Evolutionary conservation across 169 alveolate genomes (phyloP).

Genomic region (Eimeria necatrix): DNA sequence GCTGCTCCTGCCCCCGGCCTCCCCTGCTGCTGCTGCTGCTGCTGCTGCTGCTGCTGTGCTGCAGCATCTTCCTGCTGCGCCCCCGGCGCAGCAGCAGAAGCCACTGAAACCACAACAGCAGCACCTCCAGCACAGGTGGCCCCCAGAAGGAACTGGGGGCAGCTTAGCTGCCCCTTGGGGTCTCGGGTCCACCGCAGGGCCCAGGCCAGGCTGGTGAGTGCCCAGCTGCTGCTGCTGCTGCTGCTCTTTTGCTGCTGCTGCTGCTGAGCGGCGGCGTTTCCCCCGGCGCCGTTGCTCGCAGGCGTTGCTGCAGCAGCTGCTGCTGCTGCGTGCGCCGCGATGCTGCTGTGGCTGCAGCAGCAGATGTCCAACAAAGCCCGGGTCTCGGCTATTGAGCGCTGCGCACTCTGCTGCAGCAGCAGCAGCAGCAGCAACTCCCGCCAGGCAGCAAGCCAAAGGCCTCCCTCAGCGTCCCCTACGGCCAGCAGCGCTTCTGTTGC

Average conservation of each 20-base stretch:
- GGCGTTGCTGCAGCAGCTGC: slow-evolving; percentile 23
- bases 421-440: background rate
- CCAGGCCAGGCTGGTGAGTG: slow-evolving; percentile 24
- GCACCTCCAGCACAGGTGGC: slow-evolving; percentile 54
- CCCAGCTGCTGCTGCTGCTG: slow-evolving; percentile 64
- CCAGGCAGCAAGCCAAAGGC: slow-evolving; percentile 74
- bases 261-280: background rate
- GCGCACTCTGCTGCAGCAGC: slow-evolving; percentile 31
- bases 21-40: slow-evolving; percentile 43
- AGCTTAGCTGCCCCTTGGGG: background rate
- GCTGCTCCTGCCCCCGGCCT: background rate
- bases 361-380: background rate
- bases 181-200: slow-evolving; percentile 13
- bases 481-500: slow-evolving; percentile 63
- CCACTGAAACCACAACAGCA: slow-evolving; percentile 45
- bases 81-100: background rate
- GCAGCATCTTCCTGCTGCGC: background rate
- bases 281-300: background rate
- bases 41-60: slow-evolving; percentile 21
- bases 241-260: slow-evolving; percentile 47
- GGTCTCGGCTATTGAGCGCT: background rate
- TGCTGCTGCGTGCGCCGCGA: slow-evolving; percentile 65
- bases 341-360: slow-evolving; percentile 60
- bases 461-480: slow-evolving; percentile 70
- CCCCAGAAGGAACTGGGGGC: slow-evolving; percentile 41